phyloP scores from a whole-genome alignment of 192 early-diverging fungal species.

The Chytriomyces sp. region DNA sequence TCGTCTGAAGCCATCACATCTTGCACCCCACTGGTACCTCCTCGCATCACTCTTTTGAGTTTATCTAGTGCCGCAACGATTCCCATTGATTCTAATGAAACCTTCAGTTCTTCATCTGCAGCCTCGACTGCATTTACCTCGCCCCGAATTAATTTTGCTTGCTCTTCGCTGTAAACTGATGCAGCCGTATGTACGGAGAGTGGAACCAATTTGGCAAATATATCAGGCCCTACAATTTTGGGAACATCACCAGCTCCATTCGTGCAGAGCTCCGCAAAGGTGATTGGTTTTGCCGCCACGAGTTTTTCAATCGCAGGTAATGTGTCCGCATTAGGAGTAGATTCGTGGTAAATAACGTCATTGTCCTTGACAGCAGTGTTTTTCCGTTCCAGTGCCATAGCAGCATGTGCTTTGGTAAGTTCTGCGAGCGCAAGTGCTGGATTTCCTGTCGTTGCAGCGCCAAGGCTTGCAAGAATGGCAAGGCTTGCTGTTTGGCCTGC shows the following conservation, averaged over 20 bases:
- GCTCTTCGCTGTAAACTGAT: slow-evolving; percentile 94
- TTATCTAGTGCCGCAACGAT: slow-evolving; percentile 76
- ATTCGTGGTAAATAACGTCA: slow-evolving; percentile 93
- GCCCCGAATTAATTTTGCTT: slow-evolving; percentile 86
- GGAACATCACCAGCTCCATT: slow-evolving; percentile 74
- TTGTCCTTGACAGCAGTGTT: slow-evolving; percentile 73
- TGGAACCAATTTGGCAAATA: slow-evolving; percentile 88
- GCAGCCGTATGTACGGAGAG: slow-evolving; percentile 92
- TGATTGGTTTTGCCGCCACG: slow-evolving; percentile 78
- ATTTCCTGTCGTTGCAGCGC: background rate
- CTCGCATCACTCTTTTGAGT: slow-evolving; percentile 68
- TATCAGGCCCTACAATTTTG: slow-evolving; percentile 87
- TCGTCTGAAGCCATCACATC: slow-evolving; percentile 40
- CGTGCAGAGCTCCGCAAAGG: slow-evolving; percentile 73
- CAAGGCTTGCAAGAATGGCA: slow-evolving; percentile 30
- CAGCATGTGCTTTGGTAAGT: slow-evolving; percentile 66
- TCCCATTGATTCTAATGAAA: slow-evolving; percentile 86
- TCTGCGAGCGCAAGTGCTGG: slow-evolving; percentile 76
- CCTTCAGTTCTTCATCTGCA: slow-evolving; percentile 83
- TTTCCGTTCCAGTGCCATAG: slow-evolving; percentile 22
- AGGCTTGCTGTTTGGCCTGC: slow-evolving; percentile 21
- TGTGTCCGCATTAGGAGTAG: slow-evolving; percentile 78
- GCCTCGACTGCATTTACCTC: slow-evolving; percentile 79
- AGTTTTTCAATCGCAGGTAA: slow-evolving; percentile 83
- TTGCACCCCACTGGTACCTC: slow-evolving; percentile 14